These are phyloP conservation scores for Cyberlindnera subsufficiens DNA, from an alignment of 805 yeast species.

Conservation along the genomic window DNA sequence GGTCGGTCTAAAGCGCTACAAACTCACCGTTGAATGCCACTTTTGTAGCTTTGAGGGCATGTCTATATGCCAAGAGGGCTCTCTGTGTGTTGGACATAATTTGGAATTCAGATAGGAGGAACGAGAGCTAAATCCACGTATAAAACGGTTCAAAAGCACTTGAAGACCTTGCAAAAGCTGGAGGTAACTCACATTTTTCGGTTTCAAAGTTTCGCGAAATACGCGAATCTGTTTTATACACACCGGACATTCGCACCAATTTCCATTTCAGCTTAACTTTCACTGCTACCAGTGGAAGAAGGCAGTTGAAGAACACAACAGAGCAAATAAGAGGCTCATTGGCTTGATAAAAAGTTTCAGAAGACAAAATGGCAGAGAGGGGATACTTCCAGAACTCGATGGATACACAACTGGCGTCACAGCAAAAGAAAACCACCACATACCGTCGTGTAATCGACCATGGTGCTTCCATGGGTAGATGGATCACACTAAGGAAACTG, in stretches of 20 bases:
- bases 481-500: constrained; percentile 44
- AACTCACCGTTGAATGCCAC: constrained; percentile 44
- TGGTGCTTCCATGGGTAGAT: constrained; percentile 67
- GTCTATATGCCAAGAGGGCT: constrained; percentile 53
- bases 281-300: too few relatives aligned
- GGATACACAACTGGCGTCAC: constrained; percentile 28
- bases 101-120: too few relatives aligned
- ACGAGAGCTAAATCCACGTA: too few relatives aligned
- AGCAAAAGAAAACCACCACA: constrained; percentile 41
- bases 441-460: constrained; percentile 73
- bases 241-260: not conserved
- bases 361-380: constrained; percentile 1
- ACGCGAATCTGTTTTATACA: not conserved
- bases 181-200: not conserved
- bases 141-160: too few relatives aligned
- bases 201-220: not conserved
- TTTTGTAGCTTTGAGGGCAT: constrained; percentile 60
- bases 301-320: not conserved
- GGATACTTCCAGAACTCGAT: constrained; percentile 19
- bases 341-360: not conserved
- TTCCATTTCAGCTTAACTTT: not conserved
- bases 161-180: not conserved
- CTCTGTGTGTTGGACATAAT: constrained; percentile 15
- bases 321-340: not conserved
- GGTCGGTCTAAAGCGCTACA: not conserved